Conservation (phyloP, 2,329 filamentous ascomycete species). For the Fusarium tuaranense region DNA sequence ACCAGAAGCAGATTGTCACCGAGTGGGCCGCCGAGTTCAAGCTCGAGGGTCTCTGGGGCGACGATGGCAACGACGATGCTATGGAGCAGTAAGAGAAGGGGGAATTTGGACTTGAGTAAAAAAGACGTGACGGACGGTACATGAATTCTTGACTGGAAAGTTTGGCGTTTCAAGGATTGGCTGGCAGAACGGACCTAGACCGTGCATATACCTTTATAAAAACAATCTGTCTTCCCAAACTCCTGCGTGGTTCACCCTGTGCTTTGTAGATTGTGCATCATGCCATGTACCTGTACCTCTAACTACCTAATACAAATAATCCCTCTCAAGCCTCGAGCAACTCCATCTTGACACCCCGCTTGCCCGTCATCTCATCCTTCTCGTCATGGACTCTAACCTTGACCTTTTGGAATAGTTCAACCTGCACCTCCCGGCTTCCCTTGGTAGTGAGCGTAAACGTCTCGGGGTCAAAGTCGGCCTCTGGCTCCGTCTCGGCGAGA, state of each 20-base stretch:
- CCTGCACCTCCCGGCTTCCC: conserved; percentile 66
- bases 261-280: conserved; percentile 30
- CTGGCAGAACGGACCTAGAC: conserved; percentile 46
- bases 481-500: conserved; percentile 80
- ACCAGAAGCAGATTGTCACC: conserved; percentile 89
- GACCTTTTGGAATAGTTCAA: conserved; percentile 94
- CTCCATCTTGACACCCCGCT: conserved; percentile 88
- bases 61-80: conserved; percentile 64
- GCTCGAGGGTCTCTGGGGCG: conserved; percentile 91
- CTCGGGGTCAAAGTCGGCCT: conserved; percentile 86
- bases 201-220: conserved; percentile 45
- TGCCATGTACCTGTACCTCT: conserved; percentile 8
- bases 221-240: conserved; percentile 41
- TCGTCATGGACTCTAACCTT: conserved; percentile 90
- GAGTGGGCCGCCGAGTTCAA: conserved; percentile 97
- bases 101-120: conserved; percentile 27
- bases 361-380: conserved; percentile 95
- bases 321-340: conserved; percentile 57
- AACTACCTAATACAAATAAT: background rate
- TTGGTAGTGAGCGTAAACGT: conserved; percentile 79
- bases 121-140: conserved; percentile 39
- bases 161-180: conserved; percentile 50
- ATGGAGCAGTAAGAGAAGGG: conserved; percentile 61
- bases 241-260: conserved; percentile 26
- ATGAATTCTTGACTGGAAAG: conserved; percentile 46